These are phyloP conservation scores for Protea cynaroides DNA, from an alignment of 164 flowering plant species.

Conservation along the genomic window DNA sequence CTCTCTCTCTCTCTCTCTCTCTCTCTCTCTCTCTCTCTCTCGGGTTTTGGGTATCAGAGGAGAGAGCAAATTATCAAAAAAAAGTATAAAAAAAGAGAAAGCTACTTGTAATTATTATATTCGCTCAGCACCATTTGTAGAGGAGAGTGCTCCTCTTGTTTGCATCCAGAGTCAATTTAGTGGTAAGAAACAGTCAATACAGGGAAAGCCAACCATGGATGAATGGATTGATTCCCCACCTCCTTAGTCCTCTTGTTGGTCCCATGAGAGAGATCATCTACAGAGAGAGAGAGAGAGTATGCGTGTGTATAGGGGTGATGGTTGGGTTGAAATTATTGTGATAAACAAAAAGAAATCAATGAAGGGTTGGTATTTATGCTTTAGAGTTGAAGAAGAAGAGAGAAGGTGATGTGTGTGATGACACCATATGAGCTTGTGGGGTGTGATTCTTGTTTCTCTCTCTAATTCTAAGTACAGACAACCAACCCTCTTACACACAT, in stretches of 20 bases:
- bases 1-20: too few relatives aligned
- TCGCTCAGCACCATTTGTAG: background rate
- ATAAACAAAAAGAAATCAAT: background rate
- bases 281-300: background rate
- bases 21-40: conserved; percentile 1
- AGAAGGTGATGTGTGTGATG: background rate
- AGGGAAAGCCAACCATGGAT: background rate
- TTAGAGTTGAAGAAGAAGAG: background rate
- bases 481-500: background rate
- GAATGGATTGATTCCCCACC: background rate
- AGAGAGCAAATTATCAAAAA: background rate
- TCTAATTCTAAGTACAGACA: background rate
- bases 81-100: background rate
- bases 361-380: background rate
- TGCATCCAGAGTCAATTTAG: background rate
- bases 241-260: background rate
- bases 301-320: background rate
- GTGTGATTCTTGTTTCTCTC: too few relatives aligned
- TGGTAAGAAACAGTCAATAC: background rate
- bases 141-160: background rate
- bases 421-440: background rate
- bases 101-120: background rate
- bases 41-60: too few relatives aligned
- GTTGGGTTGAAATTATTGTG: background rate
- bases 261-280: background rate